Conservation (phyloP, 164 flowering plant genomes). For the Liquidambar formosana region DNA sequence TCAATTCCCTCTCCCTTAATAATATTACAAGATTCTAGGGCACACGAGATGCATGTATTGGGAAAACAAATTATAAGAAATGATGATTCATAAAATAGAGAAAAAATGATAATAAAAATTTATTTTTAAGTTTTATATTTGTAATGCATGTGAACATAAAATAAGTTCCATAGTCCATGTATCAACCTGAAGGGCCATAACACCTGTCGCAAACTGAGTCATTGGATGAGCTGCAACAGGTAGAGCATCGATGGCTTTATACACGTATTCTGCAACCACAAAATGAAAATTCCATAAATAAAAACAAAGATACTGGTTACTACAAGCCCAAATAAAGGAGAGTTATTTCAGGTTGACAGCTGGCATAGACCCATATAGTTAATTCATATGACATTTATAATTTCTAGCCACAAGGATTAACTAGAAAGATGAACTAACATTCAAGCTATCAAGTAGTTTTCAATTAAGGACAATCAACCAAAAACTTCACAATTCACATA, state of each 20-base stretch:
- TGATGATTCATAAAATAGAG: too few relatives aligned
- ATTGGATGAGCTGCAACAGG: conserved; percentile 86
- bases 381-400: not conserved
- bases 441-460: not conserved
- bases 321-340: not conserved
- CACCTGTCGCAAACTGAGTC: conserved; percentile 92
- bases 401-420: not conserved
- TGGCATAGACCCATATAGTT: not conserved
- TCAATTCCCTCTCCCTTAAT: not conserved
- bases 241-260: conserved; percentile 72
- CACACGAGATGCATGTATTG: too few relatives aligned
- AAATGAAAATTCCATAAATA: not conserved
- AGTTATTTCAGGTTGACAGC: not conserved
- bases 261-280: conserved; percentile 72
- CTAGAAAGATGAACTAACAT: not conserved
- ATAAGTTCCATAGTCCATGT: conserved; percentile 5
- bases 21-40: too few relatives aligned
- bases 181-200: conserved; percentile 92
- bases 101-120: too few relatives aligned
- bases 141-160: not conserved
- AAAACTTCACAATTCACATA: too few relatives aligned
- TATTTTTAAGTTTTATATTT: too few relatives aligned
- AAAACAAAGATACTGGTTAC: not conserved
- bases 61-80: too few relatives aligned
- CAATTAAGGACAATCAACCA: conserved; percentile 1